Percentiles rank a stretch among this genome's conserved stretches.
phyloP scores from a whole-genome alignment of 2,329 filamentous ascomycete genomes.

The Trichoderma atroviride region DNA sequence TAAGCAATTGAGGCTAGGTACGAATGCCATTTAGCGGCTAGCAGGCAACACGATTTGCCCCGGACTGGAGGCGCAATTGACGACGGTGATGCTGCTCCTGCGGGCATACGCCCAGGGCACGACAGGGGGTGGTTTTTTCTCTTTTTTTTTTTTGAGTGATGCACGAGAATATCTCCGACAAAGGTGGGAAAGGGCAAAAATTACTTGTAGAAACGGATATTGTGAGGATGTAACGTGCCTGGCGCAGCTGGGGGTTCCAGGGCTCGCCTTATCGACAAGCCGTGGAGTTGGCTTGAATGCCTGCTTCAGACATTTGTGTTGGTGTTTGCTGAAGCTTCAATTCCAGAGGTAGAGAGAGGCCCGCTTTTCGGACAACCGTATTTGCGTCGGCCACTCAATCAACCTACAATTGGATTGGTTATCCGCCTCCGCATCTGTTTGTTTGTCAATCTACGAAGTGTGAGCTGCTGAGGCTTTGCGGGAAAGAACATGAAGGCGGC shows the following conservation, averaged over 20 bases:
- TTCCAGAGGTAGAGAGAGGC: background rate
- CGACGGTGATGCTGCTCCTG: background rate
- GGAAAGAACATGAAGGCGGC: too few species aligned
- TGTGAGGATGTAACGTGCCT: background rate
- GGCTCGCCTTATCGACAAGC: slow-evolving; percentile 13
- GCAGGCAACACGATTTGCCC: slow-evolving; percentile 9
- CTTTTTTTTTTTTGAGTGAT: background rate
- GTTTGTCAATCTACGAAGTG: background rate
- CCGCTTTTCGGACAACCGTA: background rate
- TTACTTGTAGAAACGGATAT: background rate
- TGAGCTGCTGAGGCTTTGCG: background rate
- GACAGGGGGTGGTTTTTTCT: background rate
- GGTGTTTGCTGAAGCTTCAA: background rate
- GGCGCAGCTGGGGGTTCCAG: background rate
- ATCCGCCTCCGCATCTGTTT: background rate
- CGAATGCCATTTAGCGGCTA: background rate
- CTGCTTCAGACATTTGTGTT: background rate
- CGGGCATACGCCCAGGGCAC: background rate
- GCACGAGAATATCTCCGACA: background rate
- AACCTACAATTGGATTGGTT: background rate
- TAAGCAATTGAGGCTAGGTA: background rate
- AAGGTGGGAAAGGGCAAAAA: background rate
- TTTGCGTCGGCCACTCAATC: background rate
- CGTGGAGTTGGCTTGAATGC: background rate
- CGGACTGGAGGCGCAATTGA: background rate